Conservation (phyloP, 306 rosid genomes). For the Delonix regia region DNA sequence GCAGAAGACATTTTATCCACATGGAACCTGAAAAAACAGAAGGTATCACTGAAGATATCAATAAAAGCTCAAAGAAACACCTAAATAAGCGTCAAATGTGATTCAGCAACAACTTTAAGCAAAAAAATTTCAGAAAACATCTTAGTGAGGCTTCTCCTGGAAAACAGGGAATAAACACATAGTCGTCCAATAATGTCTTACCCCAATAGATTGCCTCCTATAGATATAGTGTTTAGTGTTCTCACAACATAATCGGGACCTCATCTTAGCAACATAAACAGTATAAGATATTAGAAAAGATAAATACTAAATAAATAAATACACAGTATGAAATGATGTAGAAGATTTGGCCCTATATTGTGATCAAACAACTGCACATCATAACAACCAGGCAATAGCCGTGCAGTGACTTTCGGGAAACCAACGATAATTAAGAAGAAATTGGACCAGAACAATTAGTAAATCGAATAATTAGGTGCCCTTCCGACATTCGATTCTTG, state of each 20-base stretch:
- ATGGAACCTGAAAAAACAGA: conserved; percentile 73
- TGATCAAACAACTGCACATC: not conserved
- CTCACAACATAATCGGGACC: not conserved
- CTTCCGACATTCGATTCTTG: not conserved
- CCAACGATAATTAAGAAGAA: not conserved
- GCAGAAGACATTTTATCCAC: conserved; percentile 99
- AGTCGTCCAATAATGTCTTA: not conserved
- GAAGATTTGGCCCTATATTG: not conserved
- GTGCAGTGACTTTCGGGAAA: not conserved
- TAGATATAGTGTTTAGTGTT: not conserved
- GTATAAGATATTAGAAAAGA: not conserved
- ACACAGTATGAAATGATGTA: not conserved
- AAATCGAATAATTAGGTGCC: not conserved
- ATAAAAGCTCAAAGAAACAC: not conserved
- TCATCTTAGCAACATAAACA: not conserved
- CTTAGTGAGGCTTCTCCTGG: not conserved
- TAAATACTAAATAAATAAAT: not conserved
- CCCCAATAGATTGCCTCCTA: not conserved
- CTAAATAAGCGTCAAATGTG: not conserved
- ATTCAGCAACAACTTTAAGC: conserved; percentile 5
- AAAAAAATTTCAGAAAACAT: not conserved
- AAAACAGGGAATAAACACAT: not conserved
- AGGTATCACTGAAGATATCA: not conserved
- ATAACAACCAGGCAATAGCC: not conserved
- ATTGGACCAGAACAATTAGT: not conserved